These are phyloP conservation scores for Oleoguttula mirabilis DNA, from an alignment of 495 filamentous ascomycete species.

Conservation along the genomic window DNA sequence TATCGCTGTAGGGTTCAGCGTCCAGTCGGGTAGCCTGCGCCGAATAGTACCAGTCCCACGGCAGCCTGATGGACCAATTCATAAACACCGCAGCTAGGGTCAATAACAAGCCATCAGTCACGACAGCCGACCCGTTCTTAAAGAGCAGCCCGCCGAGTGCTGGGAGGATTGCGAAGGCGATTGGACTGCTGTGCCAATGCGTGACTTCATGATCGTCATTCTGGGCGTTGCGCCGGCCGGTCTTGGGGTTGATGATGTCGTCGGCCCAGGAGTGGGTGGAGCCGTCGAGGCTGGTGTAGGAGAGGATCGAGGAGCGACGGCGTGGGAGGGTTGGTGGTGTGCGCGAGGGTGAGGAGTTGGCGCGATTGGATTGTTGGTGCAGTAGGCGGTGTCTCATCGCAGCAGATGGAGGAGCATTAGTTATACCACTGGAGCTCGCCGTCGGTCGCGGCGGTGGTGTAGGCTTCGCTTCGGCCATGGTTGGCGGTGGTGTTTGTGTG, in stretches of 20 bases:
- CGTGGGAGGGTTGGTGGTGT: slow-evolving; percentile 5
- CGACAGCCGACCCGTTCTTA: slow-evolving; percentile 64
- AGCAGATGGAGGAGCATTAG: background rate
- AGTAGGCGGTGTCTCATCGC: background rate
- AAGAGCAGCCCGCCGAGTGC: slow-evolving; percentile 77
- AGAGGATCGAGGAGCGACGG: slow-evolving; percentile 16
- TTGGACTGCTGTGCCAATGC: slow-evolving; percentile 63
- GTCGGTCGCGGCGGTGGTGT: slow-evolving; percentile 1
- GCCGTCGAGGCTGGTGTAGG: slow-evolving; percentile 13
- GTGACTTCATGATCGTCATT: slow-evolving; percentile 37
- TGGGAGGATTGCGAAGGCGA: slow-evolving; percentile 73
- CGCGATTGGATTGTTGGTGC: background rate
- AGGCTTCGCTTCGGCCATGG: slow-evolving; percentile 3
- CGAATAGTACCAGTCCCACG: slow-evolving; percentile 90
- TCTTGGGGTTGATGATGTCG: slow-evolving; percentile 16
- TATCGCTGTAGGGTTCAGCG: slow-evolving; percentile 10
- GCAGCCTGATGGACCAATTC: slow-evolving; percentile 83
- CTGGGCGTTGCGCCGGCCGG: background rate
- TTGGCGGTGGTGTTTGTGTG: too few relatives aligned
- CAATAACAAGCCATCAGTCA: slow-evolving; percentile 75
- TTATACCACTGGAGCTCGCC: slow-evolving; percentile 1
- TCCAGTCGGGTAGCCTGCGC: slow-evolving; percentile 41
- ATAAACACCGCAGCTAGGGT: slow-evolving; percentile 71
- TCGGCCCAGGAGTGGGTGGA: slow-evolving; percentile 2
- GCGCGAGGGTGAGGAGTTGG: background rate